These are phyloP conservation scores for Xylariaceae sp. DNA, from an alignment of 2,329 filamentous ascomycete species.

Conservation along the genomic window DNA sequence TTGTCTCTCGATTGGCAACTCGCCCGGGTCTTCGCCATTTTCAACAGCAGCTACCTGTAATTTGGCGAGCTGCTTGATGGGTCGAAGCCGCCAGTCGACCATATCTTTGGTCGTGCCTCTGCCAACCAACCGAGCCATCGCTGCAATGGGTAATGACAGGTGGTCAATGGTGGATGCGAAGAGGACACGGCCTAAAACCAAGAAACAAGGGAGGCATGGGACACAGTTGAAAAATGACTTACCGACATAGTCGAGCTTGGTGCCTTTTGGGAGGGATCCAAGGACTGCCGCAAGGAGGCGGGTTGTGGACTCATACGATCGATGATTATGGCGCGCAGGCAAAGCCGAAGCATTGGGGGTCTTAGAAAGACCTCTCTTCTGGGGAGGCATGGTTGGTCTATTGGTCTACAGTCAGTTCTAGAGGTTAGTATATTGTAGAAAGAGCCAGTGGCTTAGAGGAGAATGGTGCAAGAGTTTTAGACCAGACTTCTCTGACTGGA, in stretches of 20 bases:
- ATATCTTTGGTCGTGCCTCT: conserved; percentile 32
- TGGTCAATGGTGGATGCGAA: conserved; percentile 5
- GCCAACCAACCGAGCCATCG: conserved; percentile 27
- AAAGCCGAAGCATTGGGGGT: too few relatives aligned
- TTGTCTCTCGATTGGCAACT: conserved; percentile 34
- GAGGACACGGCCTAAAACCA: not conserved
- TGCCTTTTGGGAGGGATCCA: conserved; percentile 48
- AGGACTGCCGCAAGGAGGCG: conserved; percentile 59
- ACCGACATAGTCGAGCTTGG: conserved; percentile 61
- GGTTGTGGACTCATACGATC: conserved; percentile 56
- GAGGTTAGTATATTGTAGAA: too few relatives aligned
- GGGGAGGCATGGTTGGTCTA: too few relatives aligned
- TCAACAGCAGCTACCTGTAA: conserved; percentile 30
- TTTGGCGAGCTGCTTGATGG: conserved; percentile 36
- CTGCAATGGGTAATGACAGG: conserved; percentile 12
- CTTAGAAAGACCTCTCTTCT: too few relatives aligned
- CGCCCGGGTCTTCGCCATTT: conserved; percentile 32
- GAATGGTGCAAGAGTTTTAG: too few relatives aligned
- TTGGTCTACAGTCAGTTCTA: too few relatives aligned
- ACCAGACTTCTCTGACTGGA: too few relatives aligned
- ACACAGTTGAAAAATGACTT: conserved; percentile 35
- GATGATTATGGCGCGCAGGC: too few relatives aligned
- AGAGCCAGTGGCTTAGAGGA: too few relatives aligned
- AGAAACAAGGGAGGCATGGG: not conserved
- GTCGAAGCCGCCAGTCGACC: conserved; percentile 37